A percentile compares a stretch with the other conserved stretches of the same genome.
phyloP scores from a whole-genome alignment of 2,329 filamentous ascomycete genomes.

The Colletotrichum theobromicola region DNA sequence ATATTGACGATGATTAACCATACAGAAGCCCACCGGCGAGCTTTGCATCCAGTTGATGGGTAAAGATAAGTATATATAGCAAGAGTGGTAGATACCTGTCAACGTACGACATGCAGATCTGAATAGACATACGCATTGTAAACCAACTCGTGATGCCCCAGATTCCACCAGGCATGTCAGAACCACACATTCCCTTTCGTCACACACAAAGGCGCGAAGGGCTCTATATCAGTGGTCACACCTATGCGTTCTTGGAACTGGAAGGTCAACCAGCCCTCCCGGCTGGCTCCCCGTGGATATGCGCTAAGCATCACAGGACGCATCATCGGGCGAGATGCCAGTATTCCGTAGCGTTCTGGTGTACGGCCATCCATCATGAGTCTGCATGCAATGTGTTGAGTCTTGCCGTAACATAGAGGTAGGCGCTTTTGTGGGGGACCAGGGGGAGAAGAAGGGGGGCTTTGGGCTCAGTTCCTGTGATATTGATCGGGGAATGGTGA shows the following conservation, averaged over 20 bases:
- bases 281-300: not conserved
- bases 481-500: not conserved
- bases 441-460: not conserved
- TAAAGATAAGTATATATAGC: not conserved
- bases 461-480: not conserved
- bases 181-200: not conserved
- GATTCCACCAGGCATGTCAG: not conserved
- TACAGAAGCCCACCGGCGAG: not conserved
- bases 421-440: fast-evolving
- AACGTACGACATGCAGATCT: not conserved
- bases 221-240: not conserved
- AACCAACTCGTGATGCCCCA: not conserved
- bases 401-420: not conserved
- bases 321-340: not conserved
- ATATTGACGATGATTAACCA: not conserved
- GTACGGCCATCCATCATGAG: not conserved
- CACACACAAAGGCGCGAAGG: not conserved
- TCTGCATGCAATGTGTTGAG: not conserved
- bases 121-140: not conserved
- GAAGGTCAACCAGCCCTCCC: not conserved
- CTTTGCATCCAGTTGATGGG: not conserved
- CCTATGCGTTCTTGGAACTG: not conserved
- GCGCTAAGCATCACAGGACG: not conserved
- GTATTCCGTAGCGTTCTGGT: not conserved
- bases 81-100: not conserved